Conservation (phyloP, 306 rosid genomes). For the Gillenia trifoliata region DNA sequence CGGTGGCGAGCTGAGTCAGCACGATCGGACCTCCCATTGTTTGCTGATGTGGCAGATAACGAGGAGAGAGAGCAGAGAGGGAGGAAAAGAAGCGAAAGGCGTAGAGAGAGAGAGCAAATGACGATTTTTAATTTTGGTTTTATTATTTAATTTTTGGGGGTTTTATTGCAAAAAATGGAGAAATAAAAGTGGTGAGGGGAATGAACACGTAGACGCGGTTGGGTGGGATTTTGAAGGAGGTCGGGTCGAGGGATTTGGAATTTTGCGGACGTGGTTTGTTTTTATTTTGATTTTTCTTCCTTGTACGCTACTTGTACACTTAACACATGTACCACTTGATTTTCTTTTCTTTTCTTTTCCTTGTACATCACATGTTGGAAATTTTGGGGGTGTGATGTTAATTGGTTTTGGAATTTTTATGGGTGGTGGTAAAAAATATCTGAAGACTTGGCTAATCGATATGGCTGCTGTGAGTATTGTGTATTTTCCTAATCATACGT, state of each 20-base stretch:
- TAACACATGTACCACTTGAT: background rate
- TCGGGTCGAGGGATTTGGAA: conserved; percentile 22
- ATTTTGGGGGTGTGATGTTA: background rate
- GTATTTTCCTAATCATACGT: no score
- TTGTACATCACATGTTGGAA: background rate
- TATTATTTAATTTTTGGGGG: background rate
- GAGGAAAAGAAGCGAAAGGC: background rate
- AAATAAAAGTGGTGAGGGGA: conserved; percentile 45
- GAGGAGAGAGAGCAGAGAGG: background rate
- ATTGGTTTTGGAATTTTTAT: background rate
- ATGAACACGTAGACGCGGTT: conserved; percentile 55
- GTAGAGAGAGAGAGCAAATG: background rate
- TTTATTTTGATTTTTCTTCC: background rate
- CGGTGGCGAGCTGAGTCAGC: conserved; percentile 74
- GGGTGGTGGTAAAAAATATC: no score
- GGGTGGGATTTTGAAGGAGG: background rate
- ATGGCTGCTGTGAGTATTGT: no score
- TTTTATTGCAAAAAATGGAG: background rate
- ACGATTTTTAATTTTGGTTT: background rate
- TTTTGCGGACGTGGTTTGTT: conserved; percentile 21
- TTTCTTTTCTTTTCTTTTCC: background rate
- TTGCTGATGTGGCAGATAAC: background rate
- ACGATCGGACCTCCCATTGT: conserved; percentile 56
- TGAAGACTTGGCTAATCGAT: no score
- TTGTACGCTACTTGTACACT: background rate